Evolutionary conservation across 164 flowering plant genomes (phyloP).

Genomic region (Tetracentron sinense): DNA sequence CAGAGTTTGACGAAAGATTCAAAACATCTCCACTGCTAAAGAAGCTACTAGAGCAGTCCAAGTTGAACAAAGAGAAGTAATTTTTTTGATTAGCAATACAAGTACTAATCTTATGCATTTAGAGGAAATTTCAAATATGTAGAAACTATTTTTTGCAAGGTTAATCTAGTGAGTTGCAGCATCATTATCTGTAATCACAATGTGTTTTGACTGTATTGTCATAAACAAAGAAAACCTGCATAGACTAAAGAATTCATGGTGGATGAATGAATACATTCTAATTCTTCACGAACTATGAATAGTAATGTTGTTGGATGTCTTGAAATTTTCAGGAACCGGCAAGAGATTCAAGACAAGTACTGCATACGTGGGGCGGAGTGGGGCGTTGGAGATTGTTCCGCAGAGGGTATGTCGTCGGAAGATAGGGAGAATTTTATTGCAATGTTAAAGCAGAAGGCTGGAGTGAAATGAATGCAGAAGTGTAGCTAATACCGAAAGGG

Average conservation of each 20-base stretch:
- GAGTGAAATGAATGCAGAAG: constrained; percentile 5
- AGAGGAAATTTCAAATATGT: neutral
- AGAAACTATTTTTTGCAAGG: too few species aligned
- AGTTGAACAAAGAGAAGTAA: constrained; percentile 74
- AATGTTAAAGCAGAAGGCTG: constrained; percentile 61
- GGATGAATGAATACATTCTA: too few species aligned
- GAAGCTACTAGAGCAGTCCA: constrained; percentile 55
- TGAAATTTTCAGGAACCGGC: constrained; percentile 50
- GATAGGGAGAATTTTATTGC: constrained; percentile 65
- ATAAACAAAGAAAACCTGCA: neutral
- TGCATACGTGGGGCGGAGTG: constrained; percentile 80
- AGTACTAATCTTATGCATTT: neutral
- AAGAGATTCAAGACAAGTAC: constrained; percentile 58
- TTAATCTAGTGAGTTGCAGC: too few species aligned
- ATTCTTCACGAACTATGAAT: too few species aligned
- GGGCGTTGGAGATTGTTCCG: constrained; percentile 88
- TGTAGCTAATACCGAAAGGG: too few species aligned
- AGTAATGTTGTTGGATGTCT: neutral
- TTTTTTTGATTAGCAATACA: neutral
- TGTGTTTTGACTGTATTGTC: neutral
- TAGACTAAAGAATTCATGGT: neutral
- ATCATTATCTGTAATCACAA: too few species aligned
- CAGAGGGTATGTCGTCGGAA: constrained; percentile 57
- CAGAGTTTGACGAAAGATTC: constrained; percentile 65
- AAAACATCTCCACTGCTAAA: constrained; percentile 68